phyloP scores from a whole-genome alignment of 176 grass and related monocot species.

The Secale cereale region DNA sequence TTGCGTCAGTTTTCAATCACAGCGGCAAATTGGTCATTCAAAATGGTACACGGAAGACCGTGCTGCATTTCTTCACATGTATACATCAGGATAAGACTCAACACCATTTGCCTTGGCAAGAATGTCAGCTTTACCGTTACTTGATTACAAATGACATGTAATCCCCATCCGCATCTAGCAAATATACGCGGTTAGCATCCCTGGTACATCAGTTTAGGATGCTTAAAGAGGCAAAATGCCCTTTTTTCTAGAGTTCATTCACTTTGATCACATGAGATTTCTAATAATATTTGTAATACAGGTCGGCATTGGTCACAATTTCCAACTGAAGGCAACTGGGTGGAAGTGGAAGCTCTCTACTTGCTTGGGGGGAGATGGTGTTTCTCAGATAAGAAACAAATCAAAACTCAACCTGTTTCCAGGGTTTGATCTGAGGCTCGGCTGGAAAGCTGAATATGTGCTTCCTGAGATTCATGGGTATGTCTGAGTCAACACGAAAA shows the following conservation, averaged over 20 bases:
- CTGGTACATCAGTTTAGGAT: neutral
- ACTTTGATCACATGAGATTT: neutral
- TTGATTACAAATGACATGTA: neutral
- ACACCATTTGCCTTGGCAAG: neutral
- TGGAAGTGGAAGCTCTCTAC: constrained; percentile 99
- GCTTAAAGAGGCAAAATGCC: neutral
- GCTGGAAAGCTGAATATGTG: constrained; percentile 91
- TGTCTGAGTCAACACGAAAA: neutral
- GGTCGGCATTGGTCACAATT: constrained; percentile 92
- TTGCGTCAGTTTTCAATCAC: neutral
- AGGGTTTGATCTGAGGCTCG: constrained; percentile 91
- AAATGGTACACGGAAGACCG: neutral
- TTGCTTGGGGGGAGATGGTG: constrained; percentile 80
- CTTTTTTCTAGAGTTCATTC: neutral
- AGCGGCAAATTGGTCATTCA: neutral
- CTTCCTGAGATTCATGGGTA: constrained; percentile 98
- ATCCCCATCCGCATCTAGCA: neutral
- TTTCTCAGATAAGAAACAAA: constrained; percentile 94
- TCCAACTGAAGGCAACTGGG: constrained; percentile 66
- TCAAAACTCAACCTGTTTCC: constrained; percentile 75
- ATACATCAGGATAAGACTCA: neutral
- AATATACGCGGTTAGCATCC: neutral
- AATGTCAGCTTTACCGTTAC: neutral
- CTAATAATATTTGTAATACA: constrained; percentile 24
- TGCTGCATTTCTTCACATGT: neutral